phyloP scores from a whole-genome alignment of 352 stramenopile genomes.

The Aphanomyces invadans region DNA sequence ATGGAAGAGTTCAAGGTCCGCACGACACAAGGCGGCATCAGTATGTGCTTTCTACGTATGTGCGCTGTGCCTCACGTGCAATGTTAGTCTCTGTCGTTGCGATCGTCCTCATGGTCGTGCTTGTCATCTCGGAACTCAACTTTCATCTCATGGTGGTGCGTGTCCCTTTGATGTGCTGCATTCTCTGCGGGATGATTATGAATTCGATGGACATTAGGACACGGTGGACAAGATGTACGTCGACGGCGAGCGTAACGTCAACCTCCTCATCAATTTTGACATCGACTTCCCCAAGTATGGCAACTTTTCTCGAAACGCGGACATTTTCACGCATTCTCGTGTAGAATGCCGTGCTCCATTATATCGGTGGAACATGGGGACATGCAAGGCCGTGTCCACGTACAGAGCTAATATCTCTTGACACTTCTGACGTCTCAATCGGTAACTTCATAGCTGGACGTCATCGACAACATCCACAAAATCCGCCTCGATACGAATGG shows the following conservation, averaged over 20 bases:
- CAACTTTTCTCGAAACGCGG: background rate
- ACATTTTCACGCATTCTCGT: background rate
- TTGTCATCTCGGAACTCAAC: constrained; percentile 63
- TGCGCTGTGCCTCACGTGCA: too few relatives aligned
- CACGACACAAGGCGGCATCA: constrained; percentile 71
- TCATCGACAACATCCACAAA: constrained; percentile 76
- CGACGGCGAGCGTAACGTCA: constrained; percentile 55
- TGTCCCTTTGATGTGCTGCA: background rate
- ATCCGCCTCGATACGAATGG: constrained; percentile 47
- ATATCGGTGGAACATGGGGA: constrained; percentile 65
- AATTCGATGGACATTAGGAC: constrained; percentile 32
- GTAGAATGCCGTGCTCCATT: constrained; percentile 67
- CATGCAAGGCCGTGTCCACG: constrained; percentile 55
- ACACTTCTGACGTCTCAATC: too few relatives aligned
- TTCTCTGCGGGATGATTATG: background rate
- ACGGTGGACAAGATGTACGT: constrained; percentile 82
- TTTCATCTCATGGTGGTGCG: constrained; percentile 63
- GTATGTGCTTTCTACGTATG: too few relatives aligned
- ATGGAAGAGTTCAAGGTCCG: constrained; percentile 86
- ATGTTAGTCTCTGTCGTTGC: constrained; percentile 64
- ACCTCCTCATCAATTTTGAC: constrained; percentile 74
- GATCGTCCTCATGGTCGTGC: constrained; percentile 51
- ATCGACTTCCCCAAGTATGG: constrained; percentile 60
- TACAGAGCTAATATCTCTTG: constrained; percentile 25
- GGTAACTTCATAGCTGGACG: constrained; percentile 59